These are phyloP conservation scores for Rhodotorula paludigena DNA, from an alignment of 768 basidiomycete genomes.

Conservation along the genomic window DNA sequence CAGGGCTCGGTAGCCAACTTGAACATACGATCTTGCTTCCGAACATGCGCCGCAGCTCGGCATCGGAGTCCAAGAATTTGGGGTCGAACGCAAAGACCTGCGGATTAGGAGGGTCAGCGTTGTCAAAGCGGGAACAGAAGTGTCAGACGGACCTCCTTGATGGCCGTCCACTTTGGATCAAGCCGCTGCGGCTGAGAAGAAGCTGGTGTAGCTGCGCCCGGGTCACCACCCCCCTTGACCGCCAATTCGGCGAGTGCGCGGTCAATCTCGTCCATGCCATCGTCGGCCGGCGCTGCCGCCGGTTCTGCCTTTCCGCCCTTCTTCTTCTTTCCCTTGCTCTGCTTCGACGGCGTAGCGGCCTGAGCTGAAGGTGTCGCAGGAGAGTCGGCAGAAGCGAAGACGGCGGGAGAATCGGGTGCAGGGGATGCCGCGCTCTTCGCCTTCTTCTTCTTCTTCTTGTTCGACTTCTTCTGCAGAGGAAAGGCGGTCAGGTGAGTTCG, in stretches of 20 bases:
- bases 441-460: slow-evolving; percentile 45
- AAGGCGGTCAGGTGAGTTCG: background rate
- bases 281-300: slow-evolving; percentile 47
- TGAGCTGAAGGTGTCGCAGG: background rate
- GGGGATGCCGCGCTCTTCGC: slow-evolving; percentile 43
- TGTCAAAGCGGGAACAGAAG: background rate
- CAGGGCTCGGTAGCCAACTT: background rate
- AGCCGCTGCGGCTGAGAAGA: slow-evolving; percentile 1
- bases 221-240: slow-evolving; percentile 38
- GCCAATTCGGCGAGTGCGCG: slow-evolving; percentile 72
- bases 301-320: slow-evolving; percentile 2
- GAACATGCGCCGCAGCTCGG: slow-evolving; percentile 89
- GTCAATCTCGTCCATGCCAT: slow-evolving; percentile 75
- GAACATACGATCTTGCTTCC: slow-evolving; percentile 64
- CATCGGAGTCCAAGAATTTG: slow-evolving; percentile 75
- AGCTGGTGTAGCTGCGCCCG: slow-evolving; percentile 33
- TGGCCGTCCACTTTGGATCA: slow-evolving; percentile 24
- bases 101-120: slow-evolving; percentile 6
- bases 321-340: slow-evolving; percentile 16
- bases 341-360: background rate
- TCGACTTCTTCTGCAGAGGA: slow-evolving; percentile 12
- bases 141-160: slow-evolving; percentile 14
- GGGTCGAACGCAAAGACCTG: slow-evolving; percentile 70
- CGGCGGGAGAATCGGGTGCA: slow-evolving; percentile 6
- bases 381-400: background rate